Conservation (phyloP, 345 rosid genomes). For the Theobroma cacao region DNA sequence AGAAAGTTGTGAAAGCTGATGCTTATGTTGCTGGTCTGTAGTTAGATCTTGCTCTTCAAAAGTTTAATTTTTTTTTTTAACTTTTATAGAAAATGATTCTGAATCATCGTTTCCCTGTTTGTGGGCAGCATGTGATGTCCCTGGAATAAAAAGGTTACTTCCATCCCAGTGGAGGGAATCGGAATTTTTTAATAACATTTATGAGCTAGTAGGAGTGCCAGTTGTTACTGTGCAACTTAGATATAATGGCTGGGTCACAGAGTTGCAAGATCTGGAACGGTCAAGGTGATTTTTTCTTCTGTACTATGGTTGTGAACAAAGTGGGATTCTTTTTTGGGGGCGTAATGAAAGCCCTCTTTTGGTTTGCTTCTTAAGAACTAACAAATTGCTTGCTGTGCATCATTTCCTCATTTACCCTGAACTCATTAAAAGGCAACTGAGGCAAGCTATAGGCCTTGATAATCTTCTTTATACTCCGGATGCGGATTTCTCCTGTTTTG, state of each 20-base stretch:
- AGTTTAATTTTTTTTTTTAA: background rate
- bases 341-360: background rate
- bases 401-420: background rate
- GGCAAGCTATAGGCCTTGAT: slow-evolving; percentile 77
- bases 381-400: background rate
- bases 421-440: slow-evolving; percentile 59
- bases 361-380: background rate
- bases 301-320: background rate
- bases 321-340: background rate
- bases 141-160: slow-evolving; percentile 91
- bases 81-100: background rate
- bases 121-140: slow-evolving; percentile 87
- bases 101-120: background rate
- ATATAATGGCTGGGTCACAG: slow-evolving; percentile 98
- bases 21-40: slow-evolving; percentile 81
- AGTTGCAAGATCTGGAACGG: slow-evolving; percentile 72
- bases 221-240: slow-evolving; percentile 90
- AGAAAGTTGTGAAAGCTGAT: slow-evolving; percentile 84
- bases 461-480: slow-evolving; percentile 96
- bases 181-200: slow-evolving; percentile 73
- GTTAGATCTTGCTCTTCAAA: slow-evolving; percentile 2
- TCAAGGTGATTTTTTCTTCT: slow-evolving; percentile 54
- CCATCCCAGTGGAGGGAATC: slow-evolving; percentile 77
- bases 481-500: slow-evolving; percentile 98
- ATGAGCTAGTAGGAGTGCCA: slow-evolving; percentile 90